Evolutionary conservation across 2,329 filamentous ascomycete genomes (phyloP), one percentile per base, ranked within the genome.

Genomic region (Dactylellina parvicollis): DNA sequence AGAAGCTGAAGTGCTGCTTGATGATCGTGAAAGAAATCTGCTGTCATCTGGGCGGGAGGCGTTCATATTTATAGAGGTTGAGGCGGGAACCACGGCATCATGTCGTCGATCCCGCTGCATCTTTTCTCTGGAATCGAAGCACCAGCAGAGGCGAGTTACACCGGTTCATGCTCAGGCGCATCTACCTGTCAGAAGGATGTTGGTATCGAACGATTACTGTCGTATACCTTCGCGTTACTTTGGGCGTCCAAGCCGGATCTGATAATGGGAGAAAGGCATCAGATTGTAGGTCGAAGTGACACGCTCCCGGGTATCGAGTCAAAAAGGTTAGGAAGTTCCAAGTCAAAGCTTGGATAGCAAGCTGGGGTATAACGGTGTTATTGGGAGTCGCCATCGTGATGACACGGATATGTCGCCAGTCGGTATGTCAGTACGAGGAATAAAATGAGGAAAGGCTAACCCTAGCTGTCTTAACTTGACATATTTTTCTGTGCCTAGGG

Each of bases 1-100:
- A 67, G 61, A 67, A 67, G 52, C 62, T 59, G 52, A 56, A 34
- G 36, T 52, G 62, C 52, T 67, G 62, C 62, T 67, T 65, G 60
- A 65, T 67, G 44, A 42, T 67, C 34, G 12, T 30, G 16, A 26
- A 59, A 52, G 34, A 52, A 52, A 59, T 16, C 44, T 12, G 20
- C 18, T 28, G 3, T 4, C 44, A 10, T 47, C 9, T 22, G 24
- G 52, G 42, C 30, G 26, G 44, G 28, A 57, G 28, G 32, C 16
- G 20, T 36, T 28, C 22, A n/a, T 67, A 67, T 67, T 67, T 67
- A 67, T 67, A 67, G 32, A 59, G 14, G n/a, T n/a, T n/a, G n/a
- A n/a, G n/a, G n/a, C n/a, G n/a, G n/a, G 18, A 52, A 50, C 44
- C 32, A 66, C 42, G 42, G 28, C 22, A 20, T 34, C 26, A 30